phyloP scores from a whole-genome alignment of 495 filamentous ascomycete genomes.

The Chaetomidium leptoderma region DNA sequence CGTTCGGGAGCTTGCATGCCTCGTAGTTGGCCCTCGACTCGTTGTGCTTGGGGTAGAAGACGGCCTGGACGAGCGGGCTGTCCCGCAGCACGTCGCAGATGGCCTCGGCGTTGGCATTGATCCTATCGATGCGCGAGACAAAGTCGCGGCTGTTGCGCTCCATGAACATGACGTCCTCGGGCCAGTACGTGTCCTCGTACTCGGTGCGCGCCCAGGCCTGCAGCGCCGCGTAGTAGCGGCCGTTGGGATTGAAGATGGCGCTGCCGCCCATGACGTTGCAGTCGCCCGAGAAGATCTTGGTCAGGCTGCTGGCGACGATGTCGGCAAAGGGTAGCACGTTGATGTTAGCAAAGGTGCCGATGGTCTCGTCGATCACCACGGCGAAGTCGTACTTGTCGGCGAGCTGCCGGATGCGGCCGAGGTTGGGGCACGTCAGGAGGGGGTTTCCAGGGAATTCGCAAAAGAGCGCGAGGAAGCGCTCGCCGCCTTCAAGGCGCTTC shows the following conservation, averaged over 20 bases:
- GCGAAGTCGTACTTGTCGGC: slow-evolving; percentile 85
- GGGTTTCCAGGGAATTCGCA: slow-evolving; percentile 96
- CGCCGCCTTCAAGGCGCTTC: slow-evolving; percentile 61
- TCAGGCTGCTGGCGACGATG: slow-evolving; percentile 87
- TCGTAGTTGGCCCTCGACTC: slow-evolving; percentile 70
- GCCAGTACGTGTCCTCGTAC: slow-evolving; percentile 89
- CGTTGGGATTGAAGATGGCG: slow-evolving; percentile 76
- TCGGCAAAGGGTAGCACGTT: slow-evolving; percentile 86
- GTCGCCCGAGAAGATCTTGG: slow-evolving; percentile 95
- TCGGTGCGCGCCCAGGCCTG: slow-evolving; percentile 57
- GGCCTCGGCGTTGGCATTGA: slow-evolving; percentile 81
- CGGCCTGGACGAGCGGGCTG: slow-evolving; percentile 62
- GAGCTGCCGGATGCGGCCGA: slow-evolving; percentile 69
- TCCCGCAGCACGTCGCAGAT: slow-evolving; percentile 63
- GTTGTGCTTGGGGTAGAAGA: slow-evolving; percentile 83
- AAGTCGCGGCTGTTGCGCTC: slow-evolving; percentile 96
- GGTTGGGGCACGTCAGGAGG: slow-evolving; percentile 76
- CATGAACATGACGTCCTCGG: slow-evolving; percentile 88
- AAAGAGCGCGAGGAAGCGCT: slow-evolving; percentile 79
- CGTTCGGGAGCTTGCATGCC: slow-evolving; percentile 63
- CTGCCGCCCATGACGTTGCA: slow-evolving; percentile 98
- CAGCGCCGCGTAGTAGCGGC: slow-evolving; percentile 62
- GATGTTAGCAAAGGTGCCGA: slow-evolving; percentile 94
- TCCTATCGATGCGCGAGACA: slow-evolving; percentile 70
- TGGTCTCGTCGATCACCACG: slow-evolving; percentile 90